Conservation (phyloP, 306 rosid genomes). For the Quercus cerris region DNA sequence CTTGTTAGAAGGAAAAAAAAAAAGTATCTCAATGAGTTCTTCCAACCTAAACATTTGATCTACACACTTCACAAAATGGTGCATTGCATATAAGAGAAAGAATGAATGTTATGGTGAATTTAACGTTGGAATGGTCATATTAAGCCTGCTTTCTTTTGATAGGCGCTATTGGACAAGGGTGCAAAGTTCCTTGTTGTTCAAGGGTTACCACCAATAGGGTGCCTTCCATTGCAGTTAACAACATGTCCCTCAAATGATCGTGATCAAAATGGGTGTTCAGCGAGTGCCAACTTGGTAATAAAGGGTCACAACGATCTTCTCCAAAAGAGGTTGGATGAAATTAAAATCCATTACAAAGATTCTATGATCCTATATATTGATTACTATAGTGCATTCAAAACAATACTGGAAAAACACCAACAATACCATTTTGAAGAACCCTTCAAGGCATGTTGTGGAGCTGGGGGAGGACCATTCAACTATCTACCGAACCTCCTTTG, state of each 20-base stretch:
- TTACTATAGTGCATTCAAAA: slow-evolving; percentile 10
- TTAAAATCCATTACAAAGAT: background rate
- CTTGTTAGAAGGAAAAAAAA: no score
- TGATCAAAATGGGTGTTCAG: slow-evolving; percentile 20
- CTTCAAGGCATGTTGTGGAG: slow-evolving; percentile 29
- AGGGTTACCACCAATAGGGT: slow-evolving; percentile 30
- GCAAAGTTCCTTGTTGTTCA: slow-evolving; percentile 24
- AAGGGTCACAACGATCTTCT: slow-evolving; percentile 19
- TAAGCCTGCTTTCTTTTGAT: background rate
- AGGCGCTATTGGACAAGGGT: slow-evolving; percentile 11
- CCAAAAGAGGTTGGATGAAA: background rate
- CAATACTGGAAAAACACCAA: background rate
- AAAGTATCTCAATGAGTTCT: no score
- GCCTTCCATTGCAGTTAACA: slow-evolving; percentile 15
- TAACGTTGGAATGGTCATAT: no score
- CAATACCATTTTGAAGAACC: slow-evolving; percentile 13
- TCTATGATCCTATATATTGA: slow-evolving; percentile 17
- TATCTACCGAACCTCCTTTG: background rate
- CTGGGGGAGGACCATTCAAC: background rate
- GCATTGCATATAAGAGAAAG: no score
- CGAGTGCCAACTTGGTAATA: background rate
- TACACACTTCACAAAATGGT: no score
- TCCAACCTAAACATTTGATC: no score
- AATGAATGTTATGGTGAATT: no score
- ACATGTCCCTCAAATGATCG: background rate